Percentiles rank a stretch among this genome's conserved stretches.
phyloP scores from a whole-genome alignment of 768 basidiomycete species.

The Serendipita sp. region DNA sequence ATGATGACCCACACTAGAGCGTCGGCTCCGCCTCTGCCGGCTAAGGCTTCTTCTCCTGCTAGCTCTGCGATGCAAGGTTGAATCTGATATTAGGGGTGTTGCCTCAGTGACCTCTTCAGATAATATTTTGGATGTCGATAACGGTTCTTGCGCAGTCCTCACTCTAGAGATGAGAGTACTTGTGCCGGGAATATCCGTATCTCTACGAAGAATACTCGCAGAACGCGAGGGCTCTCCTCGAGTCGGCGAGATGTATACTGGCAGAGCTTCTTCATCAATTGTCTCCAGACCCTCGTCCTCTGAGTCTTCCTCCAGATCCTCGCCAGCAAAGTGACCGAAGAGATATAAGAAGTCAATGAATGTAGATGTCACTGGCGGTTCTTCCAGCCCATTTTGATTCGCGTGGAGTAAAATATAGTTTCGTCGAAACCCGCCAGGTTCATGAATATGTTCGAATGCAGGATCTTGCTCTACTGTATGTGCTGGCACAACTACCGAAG shows the following conservation, averaged over 20 bases:
- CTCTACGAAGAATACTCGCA: background rate
- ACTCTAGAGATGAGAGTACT: background rate
- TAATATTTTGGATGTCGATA: background rate
- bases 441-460: constrained; percentile 81
- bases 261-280: constrained; percentile 30
- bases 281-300: constrained; percentile 61
- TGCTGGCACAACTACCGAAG: constrained; percentile 10
- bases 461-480: constrained; percentile 38
- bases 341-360: constrained; percentile 91
- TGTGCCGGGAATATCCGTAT: background rate
- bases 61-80: constrained; percentile 25
- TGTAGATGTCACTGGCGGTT: constrained; percentile 19
- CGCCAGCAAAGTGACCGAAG: constrained; percentile 93
- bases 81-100: constrained; percentile 16
- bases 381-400: constrained; percentile 45
- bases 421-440: constrained; percentile 86
- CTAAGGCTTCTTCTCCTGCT: constrained; percentile 25
- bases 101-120: constrained; percentile 14
- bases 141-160: background rate
- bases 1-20: constrained; percentile 40
- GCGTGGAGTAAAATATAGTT: constrained; percentile 69
- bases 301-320: constrained; percentile 67
- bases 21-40: constrained; percentile 24
- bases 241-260: background rate
- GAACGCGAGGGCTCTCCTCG: constrained; percentile 9